Conservation (phyloP, 257 asterid genomes). For the Apocynum venetum region DNA sequence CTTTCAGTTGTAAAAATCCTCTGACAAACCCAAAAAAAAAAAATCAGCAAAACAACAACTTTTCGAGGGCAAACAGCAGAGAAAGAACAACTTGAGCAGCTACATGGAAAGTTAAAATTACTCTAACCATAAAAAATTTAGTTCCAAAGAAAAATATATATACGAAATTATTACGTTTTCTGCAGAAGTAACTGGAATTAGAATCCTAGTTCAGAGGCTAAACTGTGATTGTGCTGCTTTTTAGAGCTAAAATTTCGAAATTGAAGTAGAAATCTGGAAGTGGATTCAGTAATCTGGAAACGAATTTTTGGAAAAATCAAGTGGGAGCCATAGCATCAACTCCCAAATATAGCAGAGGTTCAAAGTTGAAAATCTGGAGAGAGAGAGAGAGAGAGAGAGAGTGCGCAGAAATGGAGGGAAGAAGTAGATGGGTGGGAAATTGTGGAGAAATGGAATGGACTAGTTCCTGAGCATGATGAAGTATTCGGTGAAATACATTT, state of each 20-base stretch:
- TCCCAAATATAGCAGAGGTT: neutral
- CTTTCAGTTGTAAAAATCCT: neutral
- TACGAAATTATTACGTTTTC: neutral
- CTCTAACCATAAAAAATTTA: neutral
- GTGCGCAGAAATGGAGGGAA: no score
- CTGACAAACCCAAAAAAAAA: conserved; percentile 1
- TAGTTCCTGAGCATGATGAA: no score
- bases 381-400: no score
- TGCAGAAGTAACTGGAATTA: neutral
- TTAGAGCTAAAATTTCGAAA: neutral
- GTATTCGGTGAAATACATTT: no score
- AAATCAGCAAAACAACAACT: neutral
- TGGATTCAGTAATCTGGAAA: neutral
- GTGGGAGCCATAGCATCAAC: neutral
- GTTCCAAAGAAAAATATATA: no score
- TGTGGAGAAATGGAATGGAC: no score
- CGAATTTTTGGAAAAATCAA: neutral
- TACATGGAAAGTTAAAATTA: neutral
- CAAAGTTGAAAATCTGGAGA: neutral
- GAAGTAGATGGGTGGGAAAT: no score
- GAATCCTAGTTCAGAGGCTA: conserved; percentile 16
- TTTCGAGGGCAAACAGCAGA: neutral
- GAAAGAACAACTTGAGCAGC: neutral
- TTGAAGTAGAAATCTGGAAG: neutral
- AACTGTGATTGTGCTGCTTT: neutral